Base-by-base conservation (phyloP, 176 grass and related monocot species). In the Carex myosuroides region DNA sequence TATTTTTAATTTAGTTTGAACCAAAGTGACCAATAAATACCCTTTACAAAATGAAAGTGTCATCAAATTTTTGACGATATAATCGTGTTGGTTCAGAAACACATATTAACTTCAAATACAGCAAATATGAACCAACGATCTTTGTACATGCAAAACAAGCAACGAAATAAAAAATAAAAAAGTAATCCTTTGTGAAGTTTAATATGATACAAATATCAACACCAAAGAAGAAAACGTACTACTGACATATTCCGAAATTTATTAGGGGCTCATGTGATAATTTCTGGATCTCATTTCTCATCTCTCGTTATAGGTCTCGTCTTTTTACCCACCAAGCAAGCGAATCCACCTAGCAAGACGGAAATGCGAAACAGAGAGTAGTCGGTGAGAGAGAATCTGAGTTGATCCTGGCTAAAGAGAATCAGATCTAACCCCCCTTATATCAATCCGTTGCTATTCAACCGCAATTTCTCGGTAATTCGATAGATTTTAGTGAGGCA, bases 401-500 rank as follows among this genome's bases (percentile, higher is more conserved):
- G 6, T 41, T n/a, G 29, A 70, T 41, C 14, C 6, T 42, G 58
- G 29, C 16, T 17, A 8, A 79, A 79, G 48, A 63, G 30, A 57
- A 81, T 81, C 79, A 50, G 79, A 48, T 81, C 79, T 62, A 21
- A 61, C 5, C 5, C 14, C 13, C 1, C 26, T 39, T 42, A 56
- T 80, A 58, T 12, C 78, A 60, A 42, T 61, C 48, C 73, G 4
- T 56, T 29, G 22, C 42, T 54, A 78, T 29, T 56, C 7, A 6
- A 9, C 76, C 13, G 24, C 46, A 16, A 80, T 41, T 79, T 59
- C 55, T n/a, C 8, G 16, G 0, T 24, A 54, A 18, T 65, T 24
- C 24, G 41, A 54, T 48, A 29, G 61, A 83, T 83, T 83, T 52
- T 83, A 69, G 62, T 14, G 18, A 63, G 79, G 79, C n/a, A 81